Base-by-base conservation (phyloP, 805 yeast species). In the Ascoidea rubescens region DNA sequence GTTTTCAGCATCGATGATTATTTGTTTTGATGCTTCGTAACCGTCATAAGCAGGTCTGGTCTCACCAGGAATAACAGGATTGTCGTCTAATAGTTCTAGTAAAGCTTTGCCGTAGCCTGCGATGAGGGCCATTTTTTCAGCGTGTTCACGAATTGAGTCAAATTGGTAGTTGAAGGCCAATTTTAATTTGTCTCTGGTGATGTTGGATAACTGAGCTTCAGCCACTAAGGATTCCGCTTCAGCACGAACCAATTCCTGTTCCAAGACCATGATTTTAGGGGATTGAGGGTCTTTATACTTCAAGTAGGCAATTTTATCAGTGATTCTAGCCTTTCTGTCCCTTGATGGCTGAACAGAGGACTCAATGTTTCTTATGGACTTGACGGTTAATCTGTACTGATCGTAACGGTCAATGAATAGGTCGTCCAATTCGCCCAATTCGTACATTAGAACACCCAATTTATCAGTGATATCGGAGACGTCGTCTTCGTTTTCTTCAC, bases 161-260 rank as follows among this genome's bases (percentile, higher is more conserved):
- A 87, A 86, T 67, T 84, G 90, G 68, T 84, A 84, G 69, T 82
- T 77, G 75, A 78, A 86, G 47, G 95, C 87, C 59, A 87, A 84
- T 73, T 86, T 84, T 65, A 87, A 77, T 70, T 85, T 84, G 65
- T 87, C 89, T 71, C 96, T 77, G 58, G 96, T 86, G 64, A 86
- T 86, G 70, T 87, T 87, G 45, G 91, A 84, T 61, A 87, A 75
- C 72, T 87, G 96, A 33, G 95, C 95, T 71, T 87, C 95, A 50
- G 95, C 96, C 60, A 87, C 95, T 58, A 87, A 74, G 51, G 89
- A 82, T 71, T 87, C 95, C 52, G 95, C 95, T 71, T 87, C 95
- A 45, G 93, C 93, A 70, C 96, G 78, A 54, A 87, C 95, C 65
- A 87, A 74, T 69, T 87, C 95, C 68, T 87, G 95, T 72, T 87